A percentile compares a stretch with the other conserved stretches of the same genome.
phyloP scores from a whole-genome alignment of 306 rosid genomes.

The Aeschynomene evenia region DNA sequence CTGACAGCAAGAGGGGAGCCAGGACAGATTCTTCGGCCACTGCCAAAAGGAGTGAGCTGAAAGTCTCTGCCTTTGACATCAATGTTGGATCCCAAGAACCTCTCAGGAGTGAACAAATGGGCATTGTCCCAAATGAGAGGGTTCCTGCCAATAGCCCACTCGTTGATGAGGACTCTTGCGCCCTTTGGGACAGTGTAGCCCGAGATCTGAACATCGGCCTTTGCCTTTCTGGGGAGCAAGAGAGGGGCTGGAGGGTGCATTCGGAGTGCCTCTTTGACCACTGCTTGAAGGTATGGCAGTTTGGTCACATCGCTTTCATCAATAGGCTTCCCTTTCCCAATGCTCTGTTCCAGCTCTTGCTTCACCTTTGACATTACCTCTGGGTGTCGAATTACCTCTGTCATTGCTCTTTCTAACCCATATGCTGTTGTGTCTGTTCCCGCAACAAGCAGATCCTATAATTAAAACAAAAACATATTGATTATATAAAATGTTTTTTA shows the following conservation, averaged over 20 bases:
- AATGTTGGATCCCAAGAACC: slow-evolving; percentile 25
- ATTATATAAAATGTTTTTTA: too few species aligned
- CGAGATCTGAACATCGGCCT: background rate
- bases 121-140: slow-evolving; percentile 16
- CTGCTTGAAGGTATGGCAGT: slow-evolving; percentile 31
- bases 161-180: slow-evolving; percentile 13
- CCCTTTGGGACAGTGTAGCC: slow-evolving; percentile 21
- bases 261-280: slow-evolving; percentile 23
- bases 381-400: background rate
- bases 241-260: slow-evolving; percentile 34
- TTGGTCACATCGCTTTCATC: slow-evolving; percentile 14
- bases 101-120: slow-evolving; percentile 9
- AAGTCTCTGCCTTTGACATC: slow-evolving; percentile 20
- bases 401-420: slow-evolving; percentile 15
- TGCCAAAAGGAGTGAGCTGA: slow-evolving; percentile 30
- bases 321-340: slow-evolving; percentile 21
- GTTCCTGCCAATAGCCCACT: slow-evolving; percentile 32
- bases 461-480: background rate
- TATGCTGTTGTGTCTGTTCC: slow-evolving; percentile 26
- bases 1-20: slow-evolving; percentile 13
- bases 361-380: slow-evolving; percentile 23
- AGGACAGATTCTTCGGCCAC: slow-evolving; percentile 27
- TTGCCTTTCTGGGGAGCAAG: slow-evolving; percentile 24
- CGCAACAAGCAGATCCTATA: slow-evolving; percentile 35
- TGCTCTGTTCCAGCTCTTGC: slow-evolving; percentile 1